Evolutionary conservation across 2,329 filamentous ascomycete genomes (phyloP), one percentile per base, ranked within the genome.

Genomic region (Bisporella sp.): DNA sequence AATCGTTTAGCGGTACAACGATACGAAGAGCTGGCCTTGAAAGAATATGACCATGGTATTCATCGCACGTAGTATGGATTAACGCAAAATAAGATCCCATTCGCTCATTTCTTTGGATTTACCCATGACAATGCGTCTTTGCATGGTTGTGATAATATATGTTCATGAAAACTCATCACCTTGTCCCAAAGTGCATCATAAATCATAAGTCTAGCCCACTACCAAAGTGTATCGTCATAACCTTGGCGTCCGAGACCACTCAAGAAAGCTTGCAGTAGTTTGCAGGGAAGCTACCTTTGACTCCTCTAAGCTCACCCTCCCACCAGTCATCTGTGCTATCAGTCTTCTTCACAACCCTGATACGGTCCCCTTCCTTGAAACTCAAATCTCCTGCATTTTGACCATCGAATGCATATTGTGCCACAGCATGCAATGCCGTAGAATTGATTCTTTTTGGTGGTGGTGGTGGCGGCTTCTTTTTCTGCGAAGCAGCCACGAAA

Each of bases 241-340:
- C 21, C 21, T 21, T 21, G 21, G 21, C 21, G 21, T 21, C 21
- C 21, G 21, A 21, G n/a, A 37, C 35, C 4, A 9, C 30, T 57
- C 35, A 63, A 43, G 51, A 33, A 45, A 59, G 48, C 59, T 77
- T 76, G 62, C 85, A 88, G 68, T 95, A 95, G 67, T 95, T 95
- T 5, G 89, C 89, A 1, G 89, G 89, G 64, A 95, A 95, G 57
- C 74, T 82, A 4, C 89, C 89, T 62, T 75, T 77, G 30, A 73
- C 66, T 0, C 88, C 88, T 40, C 73, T 73, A 11, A 91, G 56
- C 66, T 93, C 87, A 9, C 89, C 89, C 54, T 88, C 79, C 89
- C 89, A 95, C 88, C 89, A 95, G 64, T 93, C 89, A 68, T 93
- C 85, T 28, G 81, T 84, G 54, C 84, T 89, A 5, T 81, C 78